Base-by-base conservation (phyloP, 1,284 basidiomycete genomes). In the Boletus sp. region DNA sequence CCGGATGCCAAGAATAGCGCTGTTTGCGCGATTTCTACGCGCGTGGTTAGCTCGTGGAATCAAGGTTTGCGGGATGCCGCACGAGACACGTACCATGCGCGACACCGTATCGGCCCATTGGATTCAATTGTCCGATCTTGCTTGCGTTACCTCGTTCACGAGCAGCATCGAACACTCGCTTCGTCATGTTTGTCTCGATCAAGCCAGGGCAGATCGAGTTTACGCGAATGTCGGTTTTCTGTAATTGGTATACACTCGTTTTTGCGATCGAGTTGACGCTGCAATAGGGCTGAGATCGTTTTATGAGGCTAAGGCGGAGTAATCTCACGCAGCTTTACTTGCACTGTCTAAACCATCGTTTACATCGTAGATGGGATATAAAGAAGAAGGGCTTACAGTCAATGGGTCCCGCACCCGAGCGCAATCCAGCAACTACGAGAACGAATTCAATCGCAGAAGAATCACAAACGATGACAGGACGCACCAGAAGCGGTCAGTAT, bases 151-250 rank as follows among this genome's bases (percentile, higher is more conserved):
- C 94, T 27, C 82, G 77, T 51, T 78, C 66, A 30, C 86, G 80
- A 25, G 94, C 92, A 47, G 78, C 77, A 23, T 89, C 82, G 58
- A 96, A 96, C 16, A 83, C 76, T 6, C 61, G 60, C 45, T 69
- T 69, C 0, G 93, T 93, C 90, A 94, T 93, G 29, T 84, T 87
- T 2, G 91, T 94, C 69, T 94, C 88, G 58, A 96, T 93, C 41
- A 96, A 69, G 16, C 94, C 94, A 2, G 94, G 94, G 61, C 91
- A 94, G 53, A 96, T 82, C 14, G 88, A 80, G 67, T 96, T 96
- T 54, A 95, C 86, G 32, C 94, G 84, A 53, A 97, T 77, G 65
- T 91, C 88, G 2, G 82, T 84, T 55, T 78, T 84, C 51, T 82
- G 76, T n/a, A 95, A 76, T 65, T 93, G 89, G 66, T 87, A 91